Evolutionary conservation across 345 rosid genomes (phyloP), one percentile per base, ranked within the genome.

Genomic region (Eucalyptus pumila): DNA sequence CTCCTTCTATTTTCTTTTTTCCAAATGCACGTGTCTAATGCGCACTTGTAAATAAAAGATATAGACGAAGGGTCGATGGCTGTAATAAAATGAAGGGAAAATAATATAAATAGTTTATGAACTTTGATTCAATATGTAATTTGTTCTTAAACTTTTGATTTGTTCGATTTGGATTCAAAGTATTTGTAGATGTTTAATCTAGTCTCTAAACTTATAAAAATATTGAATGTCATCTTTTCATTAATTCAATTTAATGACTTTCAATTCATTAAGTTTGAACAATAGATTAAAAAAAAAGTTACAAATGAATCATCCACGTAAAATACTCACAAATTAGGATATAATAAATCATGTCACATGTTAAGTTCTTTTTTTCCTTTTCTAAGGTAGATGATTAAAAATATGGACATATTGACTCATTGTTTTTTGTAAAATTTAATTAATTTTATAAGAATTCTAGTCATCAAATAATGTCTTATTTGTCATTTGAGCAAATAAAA

Each of bases 221-320:
- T 5, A 5, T 72, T 2, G 2, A 19, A 34, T 34, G 13, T 3
- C 44, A 0, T 72, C 23, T 0, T 34, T 72, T 1, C 0, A 0
- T 34, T 72, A 72, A 34, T 3, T 72, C 8, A 34, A 5, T 1
- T 19, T 17, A 3, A 34, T 6, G 3, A 34, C 80, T 69, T 69
- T 21, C 27, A 72, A 37, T 76, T 1, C 9, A 0, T 37, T 76
- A 76, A 76, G 27, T 37, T 3, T 72, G 83, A 21, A 23, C 6
- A 11, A 6, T 21, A 7, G 14, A 37, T 3, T 52, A 8, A 52
- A 37, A 76, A 72, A 21, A 34, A 37, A 67, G 23, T 34, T 37
- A 72, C 44, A 72, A 3, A 19, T 19, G 2, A 40, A 72, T 72
- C 7, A 9, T 34, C 44, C 13, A 5, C 4, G 1, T 72, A 72